A percentile compares a stretch with the other conserved stretches of the same genome.
These are phyloP conservation scores for Rhipidocladum racemiflorum DNA, from an alignment of 176 grass and related monocot species.

Conservation along the genomic window DNA sequence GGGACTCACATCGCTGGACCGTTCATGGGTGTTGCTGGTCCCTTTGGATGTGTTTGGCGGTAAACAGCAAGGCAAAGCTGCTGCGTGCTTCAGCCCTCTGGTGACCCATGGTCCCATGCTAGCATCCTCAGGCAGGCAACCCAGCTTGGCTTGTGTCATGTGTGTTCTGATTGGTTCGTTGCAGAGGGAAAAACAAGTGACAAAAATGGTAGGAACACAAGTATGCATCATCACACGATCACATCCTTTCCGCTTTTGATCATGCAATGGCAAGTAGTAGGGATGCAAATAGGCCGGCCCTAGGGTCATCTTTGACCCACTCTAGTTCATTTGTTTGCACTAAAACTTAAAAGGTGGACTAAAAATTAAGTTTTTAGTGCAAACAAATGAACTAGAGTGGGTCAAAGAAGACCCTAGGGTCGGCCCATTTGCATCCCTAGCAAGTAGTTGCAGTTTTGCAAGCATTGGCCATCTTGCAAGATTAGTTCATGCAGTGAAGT, in stretches of 20 bases:
- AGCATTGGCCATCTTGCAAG: background rate
- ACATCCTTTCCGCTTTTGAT: background rate
- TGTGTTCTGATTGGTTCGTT: conserved; percentile 5
- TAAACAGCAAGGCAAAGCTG: conserved; percentile 13
- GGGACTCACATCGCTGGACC: background rate
- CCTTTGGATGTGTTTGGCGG: conserved; percentile 31
- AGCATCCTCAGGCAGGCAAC: background rate
- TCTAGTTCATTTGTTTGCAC: too few relatives aligned
- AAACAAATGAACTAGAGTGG: too few relatives aligned
- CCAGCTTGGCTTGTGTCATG: background rate
- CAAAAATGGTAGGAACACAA: conserved; percentile 17
- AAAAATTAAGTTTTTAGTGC: too few relatives aligned
- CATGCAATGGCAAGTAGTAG: background rate
- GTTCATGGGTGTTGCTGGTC: background rate
- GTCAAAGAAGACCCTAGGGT: too few relatives aligned
- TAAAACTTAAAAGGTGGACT: too few relatives aligned
- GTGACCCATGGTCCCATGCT: conserved; percentile 32
- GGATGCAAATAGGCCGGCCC: too few relatives aligned
- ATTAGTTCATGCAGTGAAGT: background rate
- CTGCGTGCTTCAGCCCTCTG: conserved; percentile 14
- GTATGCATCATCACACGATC: background rate
- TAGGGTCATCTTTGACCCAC: too few relatives aligned
- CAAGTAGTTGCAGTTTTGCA: background rate
- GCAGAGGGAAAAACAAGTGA: background rate
- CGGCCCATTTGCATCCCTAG: too few relatives aligned